Percentiles rank a stretch among this genome's conserved stretches.
These are phyloP conservation scores for Mimosa pudica DNA, from an alignment of 306 rosid species.

Conservation along the genomic window DNA sequence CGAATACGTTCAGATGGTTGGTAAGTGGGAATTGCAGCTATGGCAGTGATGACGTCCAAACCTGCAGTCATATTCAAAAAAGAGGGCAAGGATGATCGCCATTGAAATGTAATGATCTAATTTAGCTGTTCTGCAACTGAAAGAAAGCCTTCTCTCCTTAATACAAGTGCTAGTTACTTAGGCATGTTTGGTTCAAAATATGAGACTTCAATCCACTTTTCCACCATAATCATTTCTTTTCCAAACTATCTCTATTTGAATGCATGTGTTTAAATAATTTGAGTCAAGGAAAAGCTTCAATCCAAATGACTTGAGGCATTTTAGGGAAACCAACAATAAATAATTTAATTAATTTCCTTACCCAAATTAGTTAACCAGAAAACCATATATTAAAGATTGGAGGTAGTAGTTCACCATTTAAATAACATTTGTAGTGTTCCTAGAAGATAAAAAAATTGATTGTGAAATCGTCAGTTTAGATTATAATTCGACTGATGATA, in stretches of 20 bases:
- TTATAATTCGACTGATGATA: not conserved
- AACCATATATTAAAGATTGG: too few relatives aligned
- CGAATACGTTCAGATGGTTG: slow-evolving; percentile 75
- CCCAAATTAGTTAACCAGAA: too few relatives aligned
- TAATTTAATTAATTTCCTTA: too few relatives aligned
- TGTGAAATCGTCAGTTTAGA: not conserved
- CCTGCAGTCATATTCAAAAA: slow-evolving; percentile 53
- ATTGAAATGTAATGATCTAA: not conserved
- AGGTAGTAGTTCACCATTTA: not conserved
- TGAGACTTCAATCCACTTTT: too few relatives aligned
- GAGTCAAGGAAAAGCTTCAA: too few relatives aligned
- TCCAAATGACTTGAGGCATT: too few relatives aligned
- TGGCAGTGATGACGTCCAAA: slow-evolving; percentile 79
- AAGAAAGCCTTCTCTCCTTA: not conserved
- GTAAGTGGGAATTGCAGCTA: slow-evolving; percentile 83
- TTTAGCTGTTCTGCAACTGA: not conserved
- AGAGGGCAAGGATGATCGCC: slow-evolving; percentile 31
- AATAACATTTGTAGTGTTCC: slow-evolving; percentile 18
- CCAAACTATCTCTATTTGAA: too few relatives aligned
- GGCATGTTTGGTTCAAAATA: too few relatives aligned
- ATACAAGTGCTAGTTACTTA: too few relatives aligned
- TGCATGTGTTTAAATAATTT: too few relatives aligned
- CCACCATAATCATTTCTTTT: too few relatives aligned
- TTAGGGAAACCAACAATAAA: too few relatives aligned
- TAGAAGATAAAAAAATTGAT: not conserved